These are phyloP conservation scores for Globisporangium radiosum DNA, from an alignment of 352 stramenopile genomes.

Conservation along the genomic window DNA sequence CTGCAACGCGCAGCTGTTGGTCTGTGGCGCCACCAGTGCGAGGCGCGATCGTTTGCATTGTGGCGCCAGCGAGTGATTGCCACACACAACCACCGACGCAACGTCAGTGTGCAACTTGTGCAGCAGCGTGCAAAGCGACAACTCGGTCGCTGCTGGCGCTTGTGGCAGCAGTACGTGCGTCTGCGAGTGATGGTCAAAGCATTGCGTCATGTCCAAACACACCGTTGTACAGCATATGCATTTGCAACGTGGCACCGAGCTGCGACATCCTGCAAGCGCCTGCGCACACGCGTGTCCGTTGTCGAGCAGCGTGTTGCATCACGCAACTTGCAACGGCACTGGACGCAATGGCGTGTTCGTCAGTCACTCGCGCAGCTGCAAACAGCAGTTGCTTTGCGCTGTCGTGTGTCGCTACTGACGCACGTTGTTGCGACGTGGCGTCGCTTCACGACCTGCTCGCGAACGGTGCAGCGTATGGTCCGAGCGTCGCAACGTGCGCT, in stretches of 20 bases:
- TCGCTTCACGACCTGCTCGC: too few relatives aligned
- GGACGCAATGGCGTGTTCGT: conserved; percentile 6
- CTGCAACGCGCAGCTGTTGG: conserved; percentile 10
- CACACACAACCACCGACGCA: too few relatives aligned
- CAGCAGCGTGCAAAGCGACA: too few relatives aligned
- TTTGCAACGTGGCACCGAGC: conserved; percentile 5
- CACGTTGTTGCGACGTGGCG: not conserved
- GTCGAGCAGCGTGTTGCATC: not conserved
- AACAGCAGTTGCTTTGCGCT: not conserved
- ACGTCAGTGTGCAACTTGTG: too few relatives aligned
- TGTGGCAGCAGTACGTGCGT: too few relatives aligned
- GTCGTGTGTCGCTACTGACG: not conserved
- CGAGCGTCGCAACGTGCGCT: conserved; percentile 1
- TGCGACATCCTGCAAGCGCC: not conserved
- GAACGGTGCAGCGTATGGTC: not conserved
- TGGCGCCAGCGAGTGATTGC: conserved; percentile 16
- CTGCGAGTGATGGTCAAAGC: conserved; percentile 10
- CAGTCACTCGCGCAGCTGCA: not conserved
- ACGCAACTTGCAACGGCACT: not conserved
- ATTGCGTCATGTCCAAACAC: conserved; percentile 7
- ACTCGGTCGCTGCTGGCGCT: too few relatives aligned
- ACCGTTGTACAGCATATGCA: not conserved
- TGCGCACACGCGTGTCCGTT: not conserved
- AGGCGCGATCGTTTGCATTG: conserved; percentile 24
- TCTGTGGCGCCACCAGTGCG: conserved; percentile 26